A percentile compares a stretch with the other conserved stretches of the same genome.
phyloP scores from a whole-genome alignment of 2,329 filamentous ascomycete genomes.

The Claviceps sorghi region DNA sequence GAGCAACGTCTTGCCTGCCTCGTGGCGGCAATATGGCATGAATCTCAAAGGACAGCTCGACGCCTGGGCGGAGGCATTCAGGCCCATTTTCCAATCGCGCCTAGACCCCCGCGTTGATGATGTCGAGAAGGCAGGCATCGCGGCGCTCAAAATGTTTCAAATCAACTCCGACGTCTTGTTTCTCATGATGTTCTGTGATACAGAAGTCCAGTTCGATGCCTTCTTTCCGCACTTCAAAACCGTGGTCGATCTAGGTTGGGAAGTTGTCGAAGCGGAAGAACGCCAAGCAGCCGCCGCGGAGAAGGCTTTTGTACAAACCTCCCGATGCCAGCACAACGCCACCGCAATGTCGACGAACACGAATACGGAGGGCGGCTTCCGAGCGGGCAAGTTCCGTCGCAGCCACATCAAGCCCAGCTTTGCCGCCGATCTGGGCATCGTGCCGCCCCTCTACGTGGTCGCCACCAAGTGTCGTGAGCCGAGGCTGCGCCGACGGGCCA shows the following conservation, averaged over 20 bases:
- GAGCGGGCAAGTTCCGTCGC: conserved; percentile 28
- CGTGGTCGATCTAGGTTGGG: conserved; percentile 42
- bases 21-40: conserved; percentile 31
- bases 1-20: conserved; percentile 36
- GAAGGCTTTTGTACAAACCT: conserved; percentile 26
- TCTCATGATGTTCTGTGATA: conserved; percentile 44
- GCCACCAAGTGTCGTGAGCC: conserved; percentile 51
- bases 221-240: conserved; percentile 36
- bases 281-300: conserved; percentile 29
- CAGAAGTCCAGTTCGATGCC: conserved; percentile 42
- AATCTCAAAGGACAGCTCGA: conserved; percentile 36
- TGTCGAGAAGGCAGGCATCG: conserved; percentile 44
- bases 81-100: conserved; percentile 36
- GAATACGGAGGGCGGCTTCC: conserved; percentile 20
- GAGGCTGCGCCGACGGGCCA: conserved; percentile 41
- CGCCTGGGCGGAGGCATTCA: conserved; percentile 41
- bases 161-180: conserved; percentile 43
- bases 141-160: conserved; percentile 48
- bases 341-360: conserved; percentile 1
- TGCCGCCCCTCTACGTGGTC: conserved; percentile 51
- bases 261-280: conserved; percentile 46
- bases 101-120: conserved; percentile 32
- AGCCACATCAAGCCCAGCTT: conserved; percentile 46
- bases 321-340: conserved; percentile 26
- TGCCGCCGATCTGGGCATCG: conserved; percentile 48